These are phyloP conservation scores for Salix dunnii DNA, from an alignment of 345 rosid species.

Conservation along the genomic window DNA sequence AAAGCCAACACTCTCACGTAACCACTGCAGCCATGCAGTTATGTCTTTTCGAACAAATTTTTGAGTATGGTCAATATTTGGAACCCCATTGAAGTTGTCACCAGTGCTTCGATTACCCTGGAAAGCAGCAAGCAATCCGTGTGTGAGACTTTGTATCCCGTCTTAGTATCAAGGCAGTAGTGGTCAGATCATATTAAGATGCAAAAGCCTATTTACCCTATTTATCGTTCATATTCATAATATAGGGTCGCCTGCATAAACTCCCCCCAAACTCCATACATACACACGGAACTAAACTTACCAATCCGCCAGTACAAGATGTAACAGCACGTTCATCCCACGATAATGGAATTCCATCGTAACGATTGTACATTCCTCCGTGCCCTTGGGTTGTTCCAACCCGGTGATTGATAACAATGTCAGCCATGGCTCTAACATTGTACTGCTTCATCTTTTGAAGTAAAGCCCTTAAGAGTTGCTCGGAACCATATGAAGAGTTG, in stretches of 20 bases:
- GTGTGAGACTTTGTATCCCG: neutral
- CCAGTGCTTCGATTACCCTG: constrained; percentile 88
- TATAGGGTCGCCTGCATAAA: neutral
- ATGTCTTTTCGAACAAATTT: constrained; percentile 86
- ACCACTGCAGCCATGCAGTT: constrained; percentile 70
- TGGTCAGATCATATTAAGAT: neutral
- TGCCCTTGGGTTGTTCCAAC: constrained; percentile 78
- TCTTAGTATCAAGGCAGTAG: neutral
- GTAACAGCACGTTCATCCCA: constrained; percentile 92
- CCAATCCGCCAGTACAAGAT: constrained; percentile 86
- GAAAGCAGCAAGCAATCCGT: constrained; percentile 9
- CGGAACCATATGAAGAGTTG: constrained; percentile 81
- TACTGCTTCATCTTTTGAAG: constrained; percentile 68
- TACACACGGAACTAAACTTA: constrained; percentile 22
- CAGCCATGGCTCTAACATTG: constrained; percentile 91
- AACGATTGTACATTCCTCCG: constrained; percentile 81
- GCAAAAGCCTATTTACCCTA: neutral
- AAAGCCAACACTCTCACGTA: constrained; percentile 60
- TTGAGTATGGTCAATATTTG: constrained; percentile 87
- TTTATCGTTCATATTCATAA: neutral
- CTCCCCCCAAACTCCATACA: neutral
- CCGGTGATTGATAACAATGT: constrained; percentile 90
- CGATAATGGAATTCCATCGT: constrained; percentile 73
- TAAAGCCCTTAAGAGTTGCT: constrained; percentile 55
- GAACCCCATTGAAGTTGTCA: constrained; percentile 88